Evolutionary conservation across 2,329 filamentous ascomycete species (phyloP), one percentile per base, ranked within the genome.

Genomic region (Clarireedia monteithiana): DNA sequence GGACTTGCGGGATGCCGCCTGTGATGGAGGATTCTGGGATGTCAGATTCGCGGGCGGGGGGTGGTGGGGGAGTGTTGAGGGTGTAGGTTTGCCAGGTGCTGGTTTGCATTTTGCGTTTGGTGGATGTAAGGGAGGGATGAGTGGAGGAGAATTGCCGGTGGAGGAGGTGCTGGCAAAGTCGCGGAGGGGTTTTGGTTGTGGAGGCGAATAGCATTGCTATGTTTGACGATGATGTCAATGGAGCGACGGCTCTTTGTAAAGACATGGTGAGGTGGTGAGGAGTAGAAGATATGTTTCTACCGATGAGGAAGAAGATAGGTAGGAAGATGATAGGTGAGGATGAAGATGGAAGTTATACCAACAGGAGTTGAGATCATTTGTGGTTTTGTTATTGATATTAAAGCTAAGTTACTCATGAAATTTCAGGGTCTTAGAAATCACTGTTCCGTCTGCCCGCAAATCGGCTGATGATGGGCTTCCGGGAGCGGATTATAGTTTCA

Each of bases 31-130:
- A 81, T 54, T 85, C 80, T 50, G 80, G 77, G 30, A 79, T 71
- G n/a, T 77, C 77, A 36, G 74, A 69, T 68, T 81, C 85, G 62
- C 81, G 77, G 56, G 72, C 70, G 45, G 75, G 75, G 12, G 81
- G 79, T 62, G 78, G 74, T 62, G 78, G 74, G n/a, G 50, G 50
- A 26, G 27, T 30, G 26, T 39, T 39, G 14, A 87, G 70, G 2
- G 75, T 75, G 58, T 82, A 78, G 20, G 84, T 82, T 56, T 79
- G 80, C 64, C 85, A 84, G 17, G 82, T 84, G 34, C 81, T 81
- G 12, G 84, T 86, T 68, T 85, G 83, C 68, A 88, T 77, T 59
- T 80, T 79, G 50, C 82, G 74, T 64, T 80, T 81, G 9, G 77
- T 78, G n/a, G 77, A 78, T 27, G 74, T 71, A 24, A 72, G 67